Conservation (phyloP, 768 basidiomycete genomes). For the Phlebiopsis gigantea region DNA sequence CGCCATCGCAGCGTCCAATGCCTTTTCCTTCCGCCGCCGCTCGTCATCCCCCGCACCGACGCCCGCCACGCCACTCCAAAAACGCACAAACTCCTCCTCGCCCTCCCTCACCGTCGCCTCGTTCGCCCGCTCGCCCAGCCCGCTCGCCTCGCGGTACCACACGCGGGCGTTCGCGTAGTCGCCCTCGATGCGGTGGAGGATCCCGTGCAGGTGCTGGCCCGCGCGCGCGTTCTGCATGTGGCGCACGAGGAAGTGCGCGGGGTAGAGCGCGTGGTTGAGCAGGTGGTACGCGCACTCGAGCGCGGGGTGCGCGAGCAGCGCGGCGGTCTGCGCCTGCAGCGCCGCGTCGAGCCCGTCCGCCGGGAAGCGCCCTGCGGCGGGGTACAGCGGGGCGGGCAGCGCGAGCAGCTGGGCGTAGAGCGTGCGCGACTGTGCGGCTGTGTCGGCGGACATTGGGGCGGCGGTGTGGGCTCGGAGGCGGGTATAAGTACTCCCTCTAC, state of each 20-base stretch:
- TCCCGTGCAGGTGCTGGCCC: conserved; percentile 1
- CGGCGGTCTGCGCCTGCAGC: neutral
- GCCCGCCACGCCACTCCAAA: neutral
- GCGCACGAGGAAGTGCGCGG: conserved; percentile 20
- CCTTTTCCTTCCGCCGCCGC: too few relatives aligned
- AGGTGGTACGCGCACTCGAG: conserved; percentile 19
- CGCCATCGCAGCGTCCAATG: neutral
- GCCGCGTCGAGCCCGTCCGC: neutral
- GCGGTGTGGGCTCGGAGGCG: too few relatives aligned
- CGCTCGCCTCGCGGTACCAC: conserved; percentile 3
- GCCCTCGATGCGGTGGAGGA: conserved; percentile 6
- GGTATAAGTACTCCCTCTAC: too few relatives aligned
- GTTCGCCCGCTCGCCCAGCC: neutral
- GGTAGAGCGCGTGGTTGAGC: conserved; percentile 45
- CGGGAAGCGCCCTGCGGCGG: neutral
- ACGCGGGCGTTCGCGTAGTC: neutral
- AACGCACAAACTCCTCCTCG: neutral
- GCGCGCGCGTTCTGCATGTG: conserved; percentile 5
- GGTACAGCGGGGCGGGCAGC: neutral
- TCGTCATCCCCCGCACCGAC: neutral
- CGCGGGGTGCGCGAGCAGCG: neutral
- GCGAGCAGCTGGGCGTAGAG: neutral
- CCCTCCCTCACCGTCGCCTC: neutral
- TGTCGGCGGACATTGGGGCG: neutral
- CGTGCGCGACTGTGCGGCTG: neutral